Evolutionary conservation across 352 stramenopile genomes (phyloP).

Genomic region (Blastocystis sp.): DNA sequence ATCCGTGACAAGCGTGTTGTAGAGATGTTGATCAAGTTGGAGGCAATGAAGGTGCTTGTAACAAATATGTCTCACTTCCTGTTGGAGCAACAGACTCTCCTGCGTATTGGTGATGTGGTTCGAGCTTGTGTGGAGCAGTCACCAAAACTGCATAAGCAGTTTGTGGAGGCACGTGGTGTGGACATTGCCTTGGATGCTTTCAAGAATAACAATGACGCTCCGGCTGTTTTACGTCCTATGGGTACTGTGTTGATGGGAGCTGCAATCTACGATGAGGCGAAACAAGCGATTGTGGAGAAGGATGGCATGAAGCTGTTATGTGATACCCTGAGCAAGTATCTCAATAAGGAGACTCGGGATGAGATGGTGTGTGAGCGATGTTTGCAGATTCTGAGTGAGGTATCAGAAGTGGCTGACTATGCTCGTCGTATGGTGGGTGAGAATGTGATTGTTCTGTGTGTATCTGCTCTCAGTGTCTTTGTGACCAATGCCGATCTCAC

Average conservation of each 20-base stretch:
- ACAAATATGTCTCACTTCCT: constrained; percentile 59
- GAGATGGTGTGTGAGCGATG: constrained; percentile 58
- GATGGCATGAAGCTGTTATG: constrained; percentile 29
- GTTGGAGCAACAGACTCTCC: constrained; percentile 26
- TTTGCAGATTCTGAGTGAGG: constrained; percentile 17
- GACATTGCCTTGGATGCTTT: constrained; percentile 39
- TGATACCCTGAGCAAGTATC: constrained; percentile 48
- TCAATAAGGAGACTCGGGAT: constrained; percentile 8
- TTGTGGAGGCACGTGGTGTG: constrained; percentile 30
- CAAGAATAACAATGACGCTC: constrained; percentile 36
- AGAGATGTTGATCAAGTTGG: constrained; percentile 53
- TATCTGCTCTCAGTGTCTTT: constrained; percentile 40
- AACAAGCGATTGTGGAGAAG: constrained; percentile 52
- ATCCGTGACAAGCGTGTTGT: constrained; percentile 24
- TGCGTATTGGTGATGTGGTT: constrained; percentile 49
- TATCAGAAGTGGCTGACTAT: constrained; percentile 3
- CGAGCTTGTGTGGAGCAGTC: constrained; percentile 4
- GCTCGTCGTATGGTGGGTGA: background rate
- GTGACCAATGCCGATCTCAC: constrained; percentile 14
- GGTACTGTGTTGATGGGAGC: constrained; percentile 51
- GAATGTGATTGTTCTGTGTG: constrained; percentile 40
- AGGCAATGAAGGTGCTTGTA: constrained; percentile 52
- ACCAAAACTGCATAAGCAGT: constrained; percentile 51
- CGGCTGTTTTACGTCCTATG: constrained; percentile 45
- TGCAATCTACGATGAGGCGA: constrained; percentile 51